Evolutionary conservation across 2,329 filamentous ascomycete genomes (phyloP).

Genomic region (Emergomyces pasteurianus): DNA sequence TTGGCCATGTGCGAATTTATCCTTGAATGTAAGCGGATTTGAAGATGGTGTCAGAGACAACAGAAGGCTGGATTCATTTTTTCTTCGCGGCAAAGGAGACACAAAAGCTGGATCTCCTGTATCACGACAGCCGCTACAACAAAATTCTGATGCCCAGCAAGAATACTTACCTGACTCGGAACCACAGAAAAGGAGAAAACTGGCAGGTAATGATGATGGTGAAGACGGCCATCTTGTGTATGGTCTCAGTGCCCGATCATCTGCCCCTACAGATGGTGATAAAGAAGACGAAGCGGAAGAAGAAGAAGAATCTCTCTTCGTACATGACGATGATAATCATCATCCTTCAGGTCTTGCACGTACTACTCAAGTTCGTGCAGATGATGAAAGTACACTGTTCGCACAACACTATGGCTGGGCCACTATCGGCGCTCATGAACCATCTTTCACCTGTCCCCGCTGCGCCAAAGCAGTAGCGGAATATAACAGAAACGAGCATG

Average conservation of each 20-base stretch:
- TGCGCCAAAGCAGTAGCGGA: constrained; percentile 53
- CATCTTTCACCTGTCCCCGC: constrained; percentile 45
- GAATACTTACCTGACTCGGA: neutral
- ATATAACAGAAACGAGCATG: constrained; percentile 58
- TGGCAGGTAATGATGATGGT: neutral
- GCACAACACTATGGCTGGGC: neutral
- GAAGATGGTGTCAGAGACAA: constrained; percentile 79
- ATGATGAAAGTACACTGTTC: neutral
- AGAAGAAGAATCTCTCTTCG: neutral
- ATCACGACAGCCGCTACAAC: neutral
- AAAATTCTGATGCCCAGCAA: neutral
- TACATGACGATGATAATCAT: neutral
- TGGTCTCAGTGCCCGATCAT: neutral
- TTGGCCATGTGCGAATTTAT: constrained; percentile 89
- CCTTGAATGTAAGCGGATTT: constrained; percentile 79
- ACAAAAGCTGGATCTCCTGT: neutral
- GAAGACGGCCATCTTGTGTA: neutral
- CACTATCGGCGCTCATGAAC: neutral
- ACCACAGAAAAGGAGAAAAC: neutral
- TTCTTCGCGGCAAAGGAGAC: constrained; percentile 45
- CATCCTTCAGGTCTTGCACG: too few species aligned
- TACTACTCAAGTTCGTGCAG: neutral
- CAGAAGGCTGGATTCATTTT: constrained; percentile 71
- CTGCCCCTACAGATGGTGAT: neutral
- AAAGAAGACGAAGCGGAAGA: neutral